Evolutionary conservation across 345 rosid genomes (phyloP).

Genomic region (Trapa incisa): DNA sequence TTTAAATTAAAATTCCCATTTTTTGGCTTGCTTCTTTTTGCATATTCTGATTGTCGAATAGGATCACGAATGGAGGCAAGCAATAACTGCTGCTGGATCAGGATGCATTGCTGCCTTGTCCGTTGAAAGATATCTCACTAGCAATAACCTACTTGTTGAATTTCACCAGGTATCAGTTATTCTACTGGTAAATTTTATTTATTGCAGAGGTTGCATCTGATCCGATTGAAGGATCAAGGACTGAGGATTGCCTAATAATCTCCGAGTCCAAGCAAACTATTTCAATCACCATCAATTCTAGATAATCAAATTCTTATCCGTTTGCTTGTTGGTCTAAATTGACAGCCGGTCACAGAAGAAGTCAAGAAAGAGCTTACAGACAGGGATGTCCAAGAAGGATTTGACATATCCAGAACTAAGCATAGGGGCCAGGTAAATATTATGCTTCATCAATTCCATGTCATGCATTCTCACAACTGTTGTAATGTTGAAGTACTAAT

Average conservation of each 20-base stretch:
- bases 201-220: background rate
- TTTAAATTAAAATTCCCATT: background rate
- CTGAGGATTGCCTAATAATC: background rate
- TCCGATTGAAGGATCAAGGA: background rate
- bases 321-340: conserved; percentile 5
- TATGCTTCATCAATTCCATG: background rate
- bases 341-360: conserved; percentile 81
- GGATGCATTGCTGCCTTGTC: conserved; percentile 97
- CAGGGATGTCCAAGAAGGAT: conserved; percentile 74
- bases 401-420: conserved; percentile 65
- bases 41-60: conserved; percentile 10
- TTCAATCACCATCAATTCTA: background rate
- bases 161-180: conserved; percentile 69
- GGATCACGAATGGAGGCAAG: conserved; percentile 99
- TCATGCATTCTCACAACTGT: background rate
- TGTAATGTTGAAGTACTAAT: conserved; percentile 1
- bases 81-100: conserved; percentile 91
- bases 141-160: conserved; percentile 74
- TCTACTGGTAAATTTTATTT: background rate
- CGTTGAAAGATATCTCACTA: conserved; percentile 84
- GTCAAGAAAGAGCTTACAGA: conserved; percentile 72
- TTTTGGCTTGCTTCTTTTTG: background rate
- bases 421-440: conserved; percentile 79
- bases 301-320: background rate
- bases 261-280: background rate